Base-by-base conservation (phyloP, 495 filamentous ascomycete genomes). In the Tuber microsphaerosporum region DNA sequence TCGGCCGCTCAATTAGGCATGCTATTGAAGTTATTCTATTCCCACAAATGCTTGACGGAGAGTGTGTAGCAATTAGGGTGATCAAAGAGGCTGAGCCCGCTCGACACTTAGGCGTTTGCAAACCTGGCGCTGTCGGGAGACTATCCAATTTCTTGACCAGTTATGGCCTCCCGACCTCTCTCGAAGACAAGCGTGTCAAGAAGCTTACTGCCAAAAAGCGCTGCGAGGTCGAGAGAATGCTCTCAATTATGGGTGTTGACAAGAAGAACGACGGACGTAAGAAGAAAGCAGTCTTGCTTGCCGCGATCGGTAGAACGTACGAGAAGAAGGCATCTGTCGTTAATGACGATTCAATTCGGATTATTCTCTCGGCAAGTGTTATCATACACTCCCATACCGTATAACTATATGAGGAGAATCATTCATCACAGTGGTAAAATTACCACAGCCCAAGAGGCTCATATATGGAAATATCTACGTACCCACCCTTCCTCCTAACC, bases 281-380 rank as follows among this genome's bases (percentile, higher is more conserved):
- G 84, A 99, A 98, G 87, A 97, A 96, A 85, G 91, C 98, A 96
- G n/a, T n/a, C n/a, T n/a, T n/a, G n/a, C n/a, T n/a, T n/a, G n/a
- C n/a, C n/a, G n/a, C n/a, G n/a, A n/a, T 99, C 84, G 95, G 95
- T 73, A 89, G 89, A 78, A 94, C 93, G 17, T 85, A 94, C 77
- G 95, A 98, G 84, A 92, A 88, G 70, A 91, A 91, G 84, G 95
- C 95, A 16, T 97, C 89, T 79, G 89, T 92, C 14, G 95, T 98
- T 42, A 87, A 93, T 9, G 97, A 99, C 81, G 87, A 89, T 73
- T 90, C 94, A 70, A 97, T 99, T 75, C 87, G 90, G 79, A 86
- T 97, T 71, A 90, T 97, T 7, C 88, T 99, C 39, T 93, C 93
- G 10, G 89, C 92, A n/a, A 89, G 90, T 74, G 86, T 97, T 76